A percentile compares a stretch with the other conserved stretches of the same genome.
phyloP scores from a whole-genome alignment of 768 basidiomycete genomes.

The Tulasnella sp. region DNA sequence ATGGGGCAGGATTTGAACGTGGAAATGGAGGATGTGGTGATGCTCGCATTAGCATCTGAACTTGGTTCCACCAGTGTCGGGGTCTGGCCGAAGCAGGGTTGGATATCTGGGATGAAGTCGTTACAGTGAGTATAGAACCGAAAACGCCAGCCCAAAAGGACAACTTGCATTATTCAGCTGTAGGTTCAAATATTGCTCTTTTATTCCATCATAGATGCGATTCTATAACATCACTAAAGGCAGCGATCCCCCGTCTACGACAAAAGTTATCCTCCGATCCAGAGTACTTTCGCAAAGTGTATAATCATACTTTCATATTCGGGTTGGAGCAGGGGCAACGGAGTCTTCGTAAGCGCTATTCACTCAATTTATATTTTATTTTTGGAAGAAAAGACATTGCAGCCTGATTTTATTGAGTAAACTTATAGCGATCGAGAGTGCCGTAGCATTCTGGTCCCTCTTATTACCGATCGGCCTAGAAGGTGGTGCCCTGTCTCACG shows the following conservation, averaged over 20 bases:
- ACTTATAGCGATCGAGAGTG: slow-evolving; percentile 50
- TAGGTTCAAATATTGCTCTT: too few species aligned
- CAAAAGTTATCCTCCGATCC: slow-evolving; percentile 52
- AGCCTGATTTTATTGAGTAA: not conserved
- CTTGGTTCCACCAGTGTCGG: slow-evolving; percentile 66
- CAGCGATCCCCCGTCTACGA: slow-evolving; percentile 43
- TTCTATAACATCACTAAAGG: slow-evolving; percentile 49
- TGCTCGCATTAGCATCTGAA: slow-evolving; percentile 73
- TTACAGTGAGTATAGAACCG: slow-evolving; percentile 56
- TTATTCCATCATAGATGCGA: slow-evolving; percentile 62
- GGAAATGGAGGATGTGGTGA: slow-evolving; percentile 69
- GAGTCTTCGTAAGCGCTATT: slow-evolving; percentile 55
- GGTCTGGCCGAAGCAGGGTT: slow-evolving; percentile 57
- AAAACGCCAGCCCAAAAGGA: too few species aligned
- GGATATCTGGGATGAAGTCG: slow-evolving; percentile 72
- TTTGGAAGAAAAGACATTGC: too few species aligned
- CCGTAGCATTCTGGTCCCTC: slow-evolving; percentile 63
- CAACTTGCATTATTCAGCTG: too few species aligned
- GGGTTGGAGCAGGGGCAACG: slow-evolving; percentile 66
- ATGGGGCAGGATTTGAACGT: slow-evolving; percentile 61
- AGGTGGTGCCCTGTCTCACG: slow-evolving; percentile 51
- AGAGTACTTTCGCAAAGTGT: slow-evolving; percentile 65
- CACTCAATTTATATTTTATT: not conserved
- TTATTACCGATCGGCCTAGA: slow-evolving; percentile 61
- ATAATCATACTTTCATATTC: slow-evolving; percentile 73